phyloP scores from a whole-genome alignment of 1,139 yeast genomes.

The Scheffersomyces titani region DNA sequence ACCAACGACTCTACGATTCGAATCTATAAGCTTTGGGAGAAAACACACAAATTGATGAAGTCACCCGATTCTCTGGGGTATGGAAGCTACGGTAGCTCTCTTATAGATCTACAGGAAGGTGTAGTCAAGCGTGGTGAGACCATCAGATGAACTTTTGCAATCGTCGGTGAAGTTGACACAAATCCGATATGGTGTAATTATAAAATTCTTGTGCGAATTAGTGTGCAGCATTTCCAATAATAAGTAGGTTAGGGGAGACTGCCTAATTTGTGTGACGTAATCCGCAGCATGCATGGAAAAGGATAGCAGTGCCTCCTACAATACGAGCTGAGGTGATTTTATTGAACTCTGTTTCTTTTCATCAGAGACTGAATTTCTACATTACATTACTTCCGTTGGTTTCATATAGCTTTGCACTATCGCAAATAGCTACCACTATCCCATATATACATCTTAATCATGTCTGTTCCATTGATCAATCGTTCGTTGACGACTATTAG shows the following conservation, averaged over 20 bases:
- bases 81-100: slow-evolving; percentile 53
- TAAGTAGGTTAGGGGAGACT: background rate
- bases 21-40: slow-evolving; percentile 69
- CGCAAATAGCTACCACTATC: background rate
- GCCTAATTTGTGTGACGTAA: background rate
- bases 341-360: no score
- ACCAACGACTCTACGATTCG: slow-evolving; percentile 76
- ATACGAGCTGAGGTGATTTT: background rate
- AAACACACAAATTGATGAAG: slow-evolving; percentile 12
- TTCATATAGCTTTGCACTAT: background rate
- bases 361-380: no score
- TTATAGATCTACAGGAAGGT: slow-evolving; percentile 63
- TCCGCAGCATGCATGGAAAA: background rate
- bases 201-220: background rate
- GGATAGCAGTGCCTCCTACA: background rate
- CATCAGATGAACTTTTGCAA: slow-evolving; percentile 16
- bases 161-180: background rate
- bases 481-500: slow-evolving; percentile 75
- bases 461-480: slow-evolving; percentile 67
- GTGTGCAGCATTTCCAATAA: background rate
- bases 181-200: background rate
- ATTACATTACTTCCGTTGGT: background rate
- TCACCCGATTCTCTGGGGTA: slow-evolving; percentile 36
- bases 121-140: slow-evolving; percentile 22
- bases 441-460: slow-evolving; percentile 8